phyloP scores from a whole-genome alignment of 495 filamentous ascomycete genomes.

The Penicillium fimorum region DNA sequence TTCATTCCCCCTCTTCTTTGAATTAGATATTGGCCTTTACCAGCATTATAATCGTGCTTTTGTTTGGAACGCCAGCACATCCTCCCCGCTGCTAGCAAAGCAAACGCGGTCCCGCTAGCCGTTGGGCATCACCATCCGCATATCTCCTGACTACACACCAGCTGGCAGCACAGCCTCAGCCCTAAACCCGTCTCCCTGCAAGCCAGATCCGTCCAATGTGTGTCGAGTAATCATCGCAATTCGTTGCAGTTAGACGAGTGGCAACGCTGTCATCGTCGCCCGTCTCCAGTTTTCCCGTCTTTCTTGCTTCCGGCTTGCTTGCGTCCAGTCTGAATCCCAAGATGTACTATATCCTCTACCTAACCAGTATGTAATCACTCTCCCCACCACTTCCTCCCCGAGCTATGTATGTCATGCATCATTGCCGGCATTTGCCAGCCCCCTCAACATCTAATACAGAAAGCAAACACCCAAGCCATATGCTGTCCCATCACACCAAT shows the following conservation, averaged over 20 bases:
- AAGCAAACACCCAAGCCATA: constrained; percentile 5
- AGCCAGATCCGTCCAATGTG: constrained; percentile 32
- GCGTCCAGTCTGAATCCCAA: neutral
- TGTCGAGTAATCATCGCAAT: constrained; percentile 34
- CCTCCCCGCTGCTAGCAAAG: neutral
- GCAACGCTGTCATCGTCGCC: constrained; percentile 8
- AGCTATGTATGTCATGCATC: constrained; percentile 1
- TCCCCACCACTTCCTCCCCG: constrained; percentile 2
- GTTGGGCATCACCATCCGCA: constrained; percentile 40
- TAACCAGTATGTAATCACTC: constrained; percentile 55
- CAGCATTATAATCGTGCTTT: neutral
- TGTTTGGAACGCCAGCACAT: constrained; percentile 1
- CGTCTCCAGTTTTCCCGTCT: constrained; percentile 18
- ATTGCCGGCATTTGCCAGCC: neutral
- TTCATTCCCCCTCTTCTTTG: neutral
- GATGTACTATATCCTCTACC: constrained; percentile 71
- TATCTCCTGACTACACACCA: constrained; percentile 15
- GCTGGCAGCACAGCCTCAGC: neutral
- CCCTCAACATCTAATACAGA: neutral
- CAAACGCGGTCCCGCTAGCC: constrained; percentile 7
- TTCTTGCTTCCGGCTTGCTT: neutral
- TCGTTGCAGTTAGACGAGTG: constrained; percentile 28
- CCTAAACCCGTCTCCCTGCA: constrained; percentile 7
- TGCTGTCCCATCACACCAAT: neutral
- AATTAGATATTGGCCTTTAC: neutral